Conservation (phyloP, 345 rosid genomes). For the Psidium guajava region DNA sequence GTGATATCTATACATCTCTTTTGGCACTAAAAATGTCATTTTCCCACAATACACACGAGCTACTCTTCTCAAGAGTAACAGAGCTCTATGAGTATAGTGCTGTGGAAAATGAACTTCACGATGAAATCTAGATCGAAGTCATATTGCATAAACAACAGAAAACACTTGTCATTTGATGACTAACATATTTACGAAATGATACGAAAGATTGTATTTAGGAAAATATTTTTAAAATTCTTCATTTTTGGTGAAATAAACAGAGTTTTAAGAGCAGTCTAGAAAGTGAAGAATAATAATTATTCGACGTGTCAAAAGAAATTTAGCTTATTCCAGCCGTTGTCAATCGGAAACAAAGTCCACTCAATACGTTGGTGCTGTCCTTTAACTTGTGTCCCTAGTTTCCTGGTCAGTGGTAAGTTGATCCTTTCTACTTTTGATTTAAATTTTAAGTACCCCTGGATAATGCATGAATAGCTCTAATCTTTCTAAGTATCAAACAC, state of each 20-base stretch:
- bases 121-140: not conserved
- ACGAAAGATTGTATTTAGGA: too few species aligned
- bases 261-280: not conserved
- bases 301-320: not conserved
- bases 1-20: too few species aligned
- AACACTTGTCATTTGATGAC: not conserved
- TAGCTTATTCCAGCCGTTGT: not conserved
- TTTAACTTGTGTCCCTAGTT: not conserved
- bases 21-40: too few species aligned
- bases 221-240: too few species aligned
- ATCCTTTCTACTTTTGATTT: not conserved
- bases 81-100: not conserved
- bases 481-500: not conserved
- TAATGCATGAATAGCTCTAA: not conserved
- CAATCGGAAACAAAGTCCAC: not conserved
- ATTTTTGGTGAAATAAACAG: too few species aligned
- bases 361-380: not conserved
- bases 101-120: not conserved
- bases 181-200: too few species aligned
- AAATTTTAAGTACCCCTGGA: not conserved
- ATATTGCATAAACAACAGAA: not conserved
- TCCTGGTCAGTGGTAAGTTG: not conserved
- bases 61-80: not conserved
- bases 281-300: not conserved
- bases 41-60: not conserved